Conservation (phyloP, 371 early-diverging fungal species). For the Dinochytrium kinnereticum region DNA sequence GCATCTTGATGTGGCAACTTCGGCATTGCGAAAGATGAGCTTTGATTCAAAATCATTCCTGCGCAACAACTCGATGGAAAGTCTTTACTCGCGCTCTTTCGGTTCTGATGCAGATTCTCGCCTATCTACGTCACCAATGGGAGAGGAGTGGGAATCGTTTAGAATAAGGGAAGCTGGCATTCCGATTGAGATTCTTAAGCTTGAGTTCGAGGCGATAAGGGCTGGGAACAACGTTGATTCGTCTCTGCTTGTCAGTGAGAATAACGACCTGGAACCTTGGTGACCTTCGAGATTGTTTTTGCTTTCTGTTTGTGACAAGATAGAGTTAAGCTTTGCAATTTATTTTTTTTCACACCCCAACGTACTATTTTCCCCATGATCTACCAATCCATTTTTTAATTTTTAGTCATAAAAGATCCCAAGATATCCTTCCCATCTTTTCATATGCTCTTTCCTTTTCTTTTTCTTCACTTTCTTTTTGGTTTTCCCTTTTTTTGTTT, state of each 20-base stretch:
- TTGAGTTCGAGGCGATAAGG: constrained; percentile 35
- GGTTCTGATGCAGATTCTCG: background rate
- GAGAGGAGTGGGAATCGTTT: constrained; percentile 32
- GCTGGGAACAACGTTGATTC: background rate
- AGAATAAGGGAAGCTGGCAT: constrained; percentile 25
- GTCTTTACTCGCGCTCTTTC: background rate
- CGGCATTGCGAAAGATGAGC: background rate
- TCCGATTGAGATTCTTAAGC: constrained; percentile 25
- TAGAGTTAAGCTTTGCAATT: background rate
- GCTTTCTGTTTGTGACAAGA: too few species aligned
- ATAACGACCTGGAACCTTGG: constrained; percentile 14
- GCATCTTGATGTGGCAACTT: background rate
- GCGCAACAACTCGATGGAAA: background rate
- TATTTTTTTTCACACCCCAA: background rate
- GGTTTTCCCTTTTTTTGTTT: too few species aligned
- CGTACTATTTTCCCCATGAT: too few species aligned
- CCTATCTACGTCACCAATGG: constrained; percentile 13
- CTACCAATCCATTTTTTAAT: too few species aligned
- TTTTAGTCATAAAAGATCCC: too few species aligned
- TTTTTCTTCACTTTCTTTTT: too few species aligned
- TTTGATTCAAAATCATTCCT: background rate
- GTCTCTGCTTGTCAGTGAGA: background rate
- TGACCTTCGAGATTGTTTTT: background rate
- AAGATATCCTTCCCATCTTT: too few species aligned
- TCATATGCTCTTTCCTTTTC: too few species aligned